Evolutionary conservation across 1,284 basidiomycete species (phyloP).

Genomic region (Cutaneotrichosporon daszewskae): DNA sequence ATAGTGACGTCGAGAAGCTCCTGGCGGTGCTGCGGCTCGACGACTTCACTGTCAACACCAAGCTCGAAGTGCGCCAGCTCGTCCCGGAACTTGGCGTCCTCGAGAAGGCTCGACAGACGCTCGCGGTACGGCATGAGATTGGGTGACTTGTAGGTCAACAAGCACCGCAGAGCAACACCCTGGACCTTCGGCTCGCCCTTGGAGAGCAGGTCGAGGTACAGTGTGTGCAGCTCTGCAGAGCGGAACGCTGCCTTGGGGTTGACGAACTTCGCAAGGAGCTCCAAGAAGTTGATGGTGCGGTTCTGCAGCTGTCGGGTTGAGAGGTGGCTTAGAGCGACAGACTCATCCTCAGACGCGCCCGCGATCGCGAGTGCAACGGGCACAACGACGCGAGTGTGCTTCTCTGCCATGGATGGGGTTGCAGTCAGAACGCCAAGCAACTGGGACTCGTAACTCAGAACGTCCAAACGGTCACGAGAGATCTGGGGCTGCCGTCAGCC

Average conservation of each 20-base stretch:
- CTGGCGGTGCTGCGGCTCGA: constrained; percentile 60
- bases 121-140: constrained; percentile 63
- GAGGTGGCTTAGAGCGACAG: constrained; percentile 24
- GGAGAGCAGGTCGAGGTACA: constrained; percentile 73
- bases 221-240: constrained; percentile 59
- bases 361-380: constrained; percentile 62
- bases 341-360: constrained; percentile 5
- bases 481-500: constrained; percentile 55
- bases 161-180: constrained; percentile 67
- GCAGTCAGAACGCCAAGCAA: constrained; percentile 64
- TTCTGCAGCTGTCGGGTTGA: constrained; percentile 44
- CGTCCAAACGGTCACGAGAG: constrained; percentile 64
- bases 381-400: constrained; percentile 73
- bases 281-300: constrained; percentile 67
- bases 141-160: constrained; percentile 77
- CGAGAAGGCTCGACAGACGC: constrained; percentile 65
- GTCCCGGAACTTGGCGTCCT: constrained; percentile 84
- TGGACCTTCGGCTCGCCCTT: constrained; percentile 80
- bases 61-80: constrained; percentile 71
- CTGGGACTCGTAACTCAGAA: constrained; percentile 69
- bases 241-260: constrained; percentile 83
- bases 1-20: constrained; percentile 71
- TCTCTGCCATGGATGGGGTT: constrained; percentile 67
- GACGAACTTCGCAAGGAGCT: constrained; percentile 78
- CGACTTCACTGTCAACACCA: constrained; percentile 48